These are phyloP conservation scores for Stereum hirsutum DNA, from an alignment of 1,284 basidiomycete genomes.

Conservation along the genomic window DNA sequence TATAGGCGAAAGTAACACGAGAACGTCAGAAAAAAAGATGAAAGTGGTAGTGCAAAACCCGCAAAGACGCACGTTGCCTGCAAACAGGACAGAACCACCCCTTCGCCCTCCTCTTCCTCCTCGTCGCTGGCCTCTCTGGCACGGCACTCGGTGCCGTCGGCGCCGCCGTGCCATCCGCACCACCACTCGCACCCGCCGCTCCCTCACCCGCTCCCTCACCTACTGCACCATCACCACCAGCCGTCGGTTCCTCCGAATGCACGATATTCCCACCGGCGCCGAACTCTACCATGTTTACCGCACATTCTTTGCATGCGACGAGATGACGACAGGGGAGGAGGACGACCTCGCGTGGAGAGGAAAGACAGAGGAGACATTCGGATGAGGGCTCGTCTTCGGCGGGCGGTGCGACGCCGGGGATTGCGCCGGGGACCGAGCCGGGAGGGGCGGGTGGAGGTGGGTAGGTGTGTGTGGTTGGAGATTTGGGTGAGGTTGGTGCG, in stretches of 20 bases:
- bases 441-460: conserved; percentile 34
- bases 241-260: conserved; percentile 37
- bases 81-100: conserved; percentile 95
- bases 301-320: conserved; percentile 87
- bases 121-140: conserved; percentile 15
- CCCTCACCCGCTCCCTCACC: conserved; percentile 11
- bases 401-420: too few relatives aligned
- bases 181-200: background rate
- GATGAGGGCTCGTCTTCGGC: conserved; percentile 71
- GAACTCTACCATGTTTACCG: conserved; percentile 91
- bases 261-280: conserved; percentile 81
- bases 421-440: too few relatives aligned
- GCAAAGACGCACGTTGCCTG: conserved; percentile 61
- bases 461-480: conserved; percentile 16
- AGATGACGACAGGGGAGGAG: conserved; percentile 85
- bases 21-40: background rate
- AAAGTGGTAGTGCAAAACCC: too few relatives aligned
- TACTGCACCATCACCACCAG: conserved; percentile 8
- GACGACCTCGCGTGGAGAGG: conserved; percentile 80
- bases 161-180: background rate
- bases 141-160: conserved; percentile 12
- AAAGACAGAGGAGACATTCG: conserved; percentile 84
- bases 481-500: conserved; percentile 9
- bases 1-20: conserved; percentile 20
- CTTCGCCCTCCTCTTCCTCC: conserved; percentile 84